Conservation (phyloP, 1,284 basidiomycete genomes). For the Athelia sp. region DNA sequence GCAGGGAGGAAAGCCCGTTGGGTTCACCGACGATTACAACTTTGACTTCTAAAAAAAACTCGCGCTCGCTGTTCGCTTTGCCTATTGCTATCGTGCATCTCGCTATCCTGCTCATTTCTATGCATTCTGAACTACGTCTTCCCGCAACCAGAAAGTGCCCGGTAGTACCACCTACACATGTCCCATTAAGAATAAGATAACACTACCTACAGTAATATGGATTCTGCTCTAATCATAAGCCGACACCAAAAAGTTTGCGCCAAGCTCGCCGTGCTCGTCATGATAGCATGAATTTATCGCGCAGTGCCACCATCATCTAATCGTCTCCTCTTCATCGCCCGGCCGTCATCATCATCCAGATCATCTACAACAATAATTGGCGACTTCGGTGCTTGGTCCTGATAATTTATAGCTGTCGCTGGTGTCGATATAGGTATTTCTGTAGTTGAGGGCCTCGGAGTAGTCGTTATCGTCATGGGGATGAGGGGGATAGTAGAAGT, state of each 20-base stretch:
- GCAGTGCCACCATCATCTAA: constrained; percentile 15
- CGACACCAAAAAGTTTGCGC: background rate
- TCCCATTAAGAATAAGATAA: background rate
- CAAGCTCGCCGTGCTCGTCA: background rate
- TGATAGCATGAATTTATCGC: background rate
- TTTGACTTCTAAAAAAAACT: too few relatives aligned
- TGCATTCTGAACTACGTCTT: too few relatives aligned
- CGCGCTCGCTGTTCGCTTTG: too few relatives aligned
- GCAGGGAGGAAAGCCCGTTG: too few relatives aligned
- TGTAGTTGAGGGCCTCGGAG: too few relatives aligned
- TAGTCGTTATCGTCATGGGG: too few relatives aligned
- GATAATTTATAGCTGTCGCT: constrained; percentile 21
- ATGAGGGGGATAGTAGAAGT: too few relatives aligned
- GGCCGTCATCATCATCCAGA: constrained; percentile 46
- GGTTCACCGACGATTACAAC: too few relatives aligned
- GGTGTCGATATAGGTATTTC: constrained; percentile 13
- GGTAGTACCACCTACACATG: too few relatives aligned
- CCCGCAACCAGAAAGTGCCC: too few relatives aligned
- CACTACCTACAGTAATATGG: background rate
- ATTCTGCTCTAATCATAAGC: background rate
- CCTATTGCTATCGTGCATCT: too few relatives aligned
- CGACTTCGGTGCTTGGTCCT: constrained; percentile 26
- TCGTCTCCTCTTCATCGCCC: constrained; percentile 47
- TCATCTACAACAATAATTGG: constrained; percentile 53
- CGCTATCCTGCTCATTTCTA: too few relatives aligned